A percentile compares a stretch with the other conserved stretches of the same genome.
Evolutionary conservation across 2,329 filamentous ascomycete genomes (phyloP).

Genomic region (Furcasterigmium sp.): DNA sequence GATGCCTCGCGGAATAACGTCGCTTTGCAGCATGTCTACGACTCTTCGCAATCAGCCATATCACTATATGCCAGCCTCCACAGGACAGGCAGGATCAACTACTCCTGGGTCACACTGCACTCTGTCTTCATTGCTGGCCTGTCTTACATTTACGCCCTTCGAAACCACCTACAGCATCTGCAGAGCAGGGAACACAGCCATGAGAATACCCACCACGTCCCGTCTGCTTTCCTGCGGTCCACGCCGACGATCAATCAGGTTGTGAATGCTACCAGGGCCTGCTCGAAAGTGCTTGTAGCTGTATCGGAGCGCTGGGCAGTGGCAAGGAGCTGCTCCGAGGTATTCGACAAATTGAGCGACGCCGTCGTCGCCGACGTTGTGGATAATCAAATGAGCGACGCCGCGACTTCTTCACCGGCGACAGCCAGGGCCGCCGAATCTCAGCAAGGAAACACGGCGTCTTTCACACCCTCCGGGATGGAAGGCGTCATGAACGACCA

Average conservation of each 20-base stretch:
- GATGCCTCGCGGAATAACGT: constrained; percentile 17
- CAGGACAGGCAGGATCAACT: constrained; percentile 38
- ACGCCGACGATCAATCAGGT: constrained; percentile 34
- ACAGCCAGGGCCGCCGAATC: not conserved
- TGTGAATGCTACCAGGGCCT: constrained; percentile 34
- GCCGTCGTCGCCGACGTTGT: constrained; percentile 34
- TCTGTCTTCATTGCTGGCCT: constrained; percentile 40
- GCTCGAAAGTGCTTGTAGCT: constrained; percentile 38
- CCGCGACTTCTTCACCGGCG: constrained; percentile 1
- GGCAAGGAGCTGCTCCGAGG: constrained; percentile 31
- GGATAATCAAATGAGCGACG: constrained; percentile 15
- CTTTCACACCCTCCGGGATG: not conserved
- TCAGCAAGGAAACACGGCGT: not conserved
- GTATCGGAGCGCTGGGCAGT: constrained; percentile 36
- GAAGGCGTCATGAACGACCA: not conserved
- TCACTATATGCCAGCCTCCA: constrained; percentile 37
- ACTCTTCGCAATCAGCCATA: constrained; percentile 31
- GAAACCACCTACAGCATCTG: constrained; percentile 29
- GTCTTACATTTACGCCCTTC: constrained; percentile 35
- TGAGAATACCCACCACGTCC: constrained; percentile 1
- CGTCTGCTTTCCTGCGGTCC: constrained; percentile 15
- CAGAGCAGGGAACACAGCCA: constrained; percentile 7
- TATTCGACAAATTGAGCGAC: constrained; percentile 36
- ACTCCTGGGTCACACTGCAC: constrained; percentile 43
- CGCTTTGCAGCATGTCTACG: constrained; percentile 29